These are phyloP conservation scores for Oenanthe javanica DNA, from an alignment of 140 eudicot genomes.

Conservation along the genomic window DNA sequence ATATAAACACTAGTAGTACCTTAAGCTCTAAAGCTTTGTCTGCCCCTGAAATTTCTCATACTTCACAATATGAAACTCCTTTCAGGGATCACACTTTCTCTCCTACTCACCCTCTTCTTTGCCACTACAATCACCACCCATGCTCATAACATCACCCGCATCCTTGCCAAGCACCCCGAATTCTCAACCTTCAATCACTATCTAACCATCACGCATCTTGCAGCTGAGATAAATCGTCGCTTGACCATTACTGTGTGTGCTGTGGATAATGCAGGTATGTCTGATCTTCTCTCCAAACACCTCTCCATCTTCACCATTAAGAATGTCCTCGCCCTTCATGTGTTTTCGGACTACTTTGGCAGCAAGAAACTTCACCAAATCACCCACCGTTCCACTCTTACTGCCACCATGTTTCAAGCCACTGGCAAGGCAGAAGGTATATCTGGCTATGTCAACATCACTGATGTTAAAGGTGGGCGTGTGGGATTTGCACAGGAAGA, in stretches of 20 bases:
- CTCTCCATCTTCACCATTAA: conserved; percentile 48
- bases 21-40: neutral
- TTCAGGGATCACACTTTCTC: conserved; percentile 25
- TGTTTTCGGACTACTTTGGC: conserved; percentile 69
- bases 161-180: conserved; percentile 54
- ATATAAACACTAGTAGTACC: neutral
- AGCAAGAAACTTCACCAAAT: conserved; percentile 84
- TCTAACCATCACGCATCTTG: conserved; percentile 73
- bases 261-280: conserved; percentile 71
- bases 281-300: conserved; percentile 52
- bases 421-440: conserved; percentile 77
- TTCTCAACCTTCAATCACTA: conserved; percentile 86
- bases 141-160: conserved; percentile 71
- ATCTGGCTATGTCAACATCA: conserved; percentile 78
- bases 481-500: conserved; percentile 70
- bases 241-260: conserved; percentile 82
- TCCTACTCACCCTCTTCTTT: conserved; percentile 18
- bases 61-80: conserved; percentile 10
- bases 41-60: neutral
- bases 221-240: conserved; percentile 73
- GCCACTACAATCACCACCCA: conserved; percentile 17
- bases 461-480: conserved; percentile 81
- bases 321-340: conserved; percentile 66
- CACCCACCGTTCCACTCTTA: conserved; percentile 55
- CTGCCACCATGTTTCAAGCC: conserved; percentile 91